Percentiles rank a stretch among this genome's conserved stretches.
Evolutionary conservation across 2,329 filamentous ascomycete genomes (phyloP).

Genomic region (Kalaharituber pfeilii): DNA sequence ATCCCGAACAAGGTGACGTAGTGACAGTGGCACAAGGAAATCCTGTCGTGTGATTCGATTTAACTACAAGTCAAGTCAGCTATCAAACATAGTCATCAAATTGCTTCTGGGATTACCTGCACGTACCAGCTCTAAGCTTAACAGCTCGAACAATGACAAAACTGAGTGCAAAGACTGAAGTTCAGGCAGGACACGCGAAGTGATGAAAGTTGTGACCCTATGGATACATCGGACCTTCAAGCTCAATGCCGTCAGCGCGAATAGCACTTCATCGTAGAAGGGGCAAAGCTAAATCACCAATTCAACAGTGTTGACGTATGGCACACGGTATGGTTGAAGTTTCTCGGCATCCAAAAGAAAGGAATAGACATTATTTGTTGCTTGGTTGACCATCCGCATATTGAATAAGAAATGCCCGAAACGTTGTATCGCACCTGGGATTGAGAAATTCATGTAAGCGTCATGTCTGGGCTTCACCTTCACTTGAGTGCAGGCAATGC

Average conservation of each 20-base stretch:
- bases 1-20: not conserved
- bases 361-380: not conserved
- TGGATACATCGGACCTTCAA: not conserved
- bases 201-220: not conserved
- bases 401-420: not conserved
- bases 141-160: not conserved
- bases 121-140: not conserved
- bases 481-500: no score
- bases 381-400: not conserved
- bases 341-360: not conserved
- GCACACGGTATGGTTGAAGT: not conserved
- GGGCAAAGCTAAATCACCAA: not conserved
- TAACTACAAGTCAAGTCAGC: not conserved
- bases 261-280: not conserved
- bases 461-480: no score
- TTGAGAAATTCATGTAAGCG: not conserved
- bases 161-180: not conserved
- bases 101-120: not conserved
- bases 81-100: not conserved
- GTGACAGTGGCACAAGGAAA: not conserved
- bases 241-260: not conserved
- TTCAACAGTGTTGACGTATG: not conserved
- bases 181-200: not conserved
- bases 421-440: not conserved
- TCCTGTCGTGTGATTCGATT: not conserved